Evolutionary conservation across 345 rosid species (phyloP).

Genomic region (Linum trigynum): DNA sequence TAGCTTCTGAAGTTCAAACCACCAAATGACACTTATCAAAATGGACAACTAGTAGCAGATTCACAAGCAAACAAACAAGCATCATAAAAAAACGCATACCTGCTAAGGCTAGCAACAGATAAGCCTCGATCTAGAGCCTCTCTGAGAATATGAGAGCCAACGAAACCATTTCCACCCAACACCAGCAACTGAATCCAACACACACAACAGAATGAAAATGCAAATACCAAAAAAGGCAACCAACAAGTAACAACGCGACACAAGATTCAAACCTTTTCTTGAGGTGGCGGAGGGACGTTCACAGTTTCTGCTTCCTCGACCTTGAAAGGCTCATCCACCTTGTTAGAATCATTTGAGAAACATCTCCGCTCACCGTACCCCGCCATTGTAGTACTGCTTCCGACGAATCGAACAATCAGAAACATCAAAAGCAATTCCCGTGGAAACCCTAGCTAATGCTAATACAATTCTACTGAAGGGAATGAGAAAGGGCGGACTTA

Average conservation of each 20-base stretch:
- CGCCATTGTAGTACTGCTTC: conserved; percentile 28
- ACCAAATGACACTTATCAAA: no score
- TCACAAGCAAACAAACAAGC: background rate
- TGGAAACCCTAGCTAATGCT: background rate
- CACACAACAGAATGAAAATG: conserved; percentile 8
- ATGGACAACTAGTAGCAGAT: no score
- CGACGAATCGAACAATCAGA: background rate
- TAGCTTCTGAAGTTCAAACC: background rate
- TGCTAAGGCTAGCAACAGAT: conserved; percentile 86
- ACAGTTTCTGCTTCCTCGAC: conserved; percentile 92
- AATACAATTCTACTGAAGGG: background rate
- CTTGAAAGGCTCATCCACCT: conserved; percentile 67
- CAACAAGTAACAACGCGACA: background rate
- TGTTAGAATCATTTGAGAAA: conserved; percentile 59
- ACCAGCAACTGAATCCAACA: conserved; percentile 67
- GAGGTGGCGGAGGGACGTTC: conserved; percentile 59
- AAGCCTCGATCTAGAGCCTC: conserved; percentile 79
- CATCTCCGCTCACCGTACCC: conserved; percentile 36
- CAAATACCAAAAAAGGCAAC: background rate
- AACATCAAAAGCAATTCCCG: background rate
- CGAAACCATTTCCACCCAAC: conserved; percentile 96
- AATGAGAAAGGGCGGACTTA: conserved; percentile 14
- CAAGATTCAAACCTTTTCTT: conserved; percentile 51
- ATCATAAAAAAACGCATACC: conserved; percentile 27
- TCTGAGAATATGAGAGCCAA: conserved; percentile 81